Conservation (phyloP, 257 asterid species). For the Salvia miltiorrhiza region DNA sequence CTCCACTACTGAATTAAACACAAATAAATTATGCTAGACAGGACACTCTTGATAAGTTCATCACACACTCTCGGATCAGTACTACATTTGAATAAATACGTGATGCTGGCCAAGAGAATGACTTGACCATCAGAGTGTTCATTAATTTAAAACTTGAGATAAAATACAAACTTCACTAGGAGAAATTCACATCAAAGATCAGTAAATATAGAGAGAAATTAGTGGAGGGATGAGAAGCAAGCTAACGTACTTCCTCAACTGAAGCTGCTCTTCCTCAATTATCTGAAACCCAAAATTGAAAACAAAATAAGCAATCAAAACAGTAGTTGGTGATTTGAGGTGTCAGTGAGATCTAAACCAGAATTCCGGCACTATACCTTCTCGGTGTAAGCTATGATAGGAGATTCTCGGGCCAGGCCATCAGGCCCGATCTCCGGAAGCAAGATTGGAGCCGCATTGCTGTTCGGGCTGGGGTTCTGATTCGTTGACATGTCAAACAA, state of each 20-base stretch:
- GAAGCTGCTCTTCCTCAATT: slow-evolving; percentile 85
- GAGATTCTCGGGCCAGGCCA: slow-evolving; percentile 73
- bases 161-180: not conserved
- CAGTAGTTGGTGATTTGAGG: not conserved
- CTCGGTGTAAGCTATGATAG: slow-evolving; percentile 86
- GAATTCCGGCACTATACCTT: slow-evolving; percentile 34
- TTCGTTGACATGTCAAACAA: slow-evolving; percentile 46
- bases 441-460: slow-evolving; percentile 37
- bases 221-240: slow-evolving; percentile 16
- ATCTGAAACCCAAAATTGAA: slow-evolving; percentile 40
- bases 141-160: not conserved
- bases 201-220: slow-evolving; percentile 9
- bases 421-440: slow-evolving; percentile 90
- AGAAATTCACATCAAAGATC: not conserved
- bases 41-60: not conserved
- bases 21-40: not conserved
- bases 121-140: not conserved
- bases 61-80: not conserved
- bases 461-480: slow-evolving; percentile 25
- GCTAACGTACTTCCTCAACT: slow-evolving; percentile 73
- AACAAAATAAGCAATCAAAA: slow-evolving; percentile 4
- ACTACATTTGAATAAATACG: not conserved
- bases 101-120: not conserved
- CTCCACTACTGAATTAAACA: slow-evolving; percentile 1
- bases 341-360: not conserved